These are phyloP conservation scores for Nectriaceae sp. DNA, from an alignment of 2,329 filamentous ascomycete genomes.

Conservation along the genomic window DNA sequence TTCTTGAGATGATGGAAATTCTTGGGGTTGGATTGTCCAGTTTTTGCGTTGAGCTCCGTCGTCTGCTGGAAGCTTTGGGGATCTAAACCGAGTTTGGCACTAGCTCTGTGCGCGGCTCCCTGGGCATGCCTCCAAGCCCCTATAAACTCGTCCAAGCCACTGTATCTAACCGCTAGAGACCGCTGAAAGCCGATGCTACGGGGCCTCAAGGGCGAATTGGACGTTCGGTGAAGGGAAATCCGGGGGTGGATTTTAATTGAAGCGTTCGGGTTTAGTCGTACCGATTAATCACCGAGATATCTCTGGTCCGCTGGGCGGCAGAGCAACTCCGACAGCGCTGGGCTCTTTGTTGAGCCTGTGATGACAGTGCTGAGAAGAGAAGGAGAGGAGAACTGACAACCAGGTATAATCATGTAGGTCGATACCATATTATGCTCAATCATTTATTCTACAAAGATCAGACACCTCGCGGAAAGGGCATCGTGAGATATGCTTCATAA, in stretches of 20 bases:
- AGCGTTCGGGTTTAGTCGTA: background rate
- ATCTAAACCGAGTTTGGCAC: conserved; percentile 25
- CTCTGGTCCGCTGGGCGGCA: background rate
- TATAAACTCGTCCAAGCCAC: background rate
- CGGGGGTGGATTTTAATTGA: background rate
- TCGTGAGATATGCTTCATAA: too few species aligned
- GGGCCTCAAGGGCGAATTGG: background rate
- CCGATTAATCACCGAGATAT: conserved; percentile 1
- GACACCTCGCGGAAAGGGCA: too few species aligned
- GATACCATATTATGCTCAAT: too few species aligned
- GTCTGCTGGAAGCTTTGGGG: conserved; percentile 34
- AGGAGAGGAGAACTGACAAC: too few species aligned
- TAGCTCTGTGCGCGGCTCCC: conserved; percentile 9
- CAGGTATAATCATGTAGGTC: too few species aligned
- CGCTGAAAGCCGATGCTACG: background rate
- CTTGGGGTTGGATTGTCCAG: conserved; percentile 42
- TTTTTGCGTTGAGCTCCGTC: conserved; percentile 45
- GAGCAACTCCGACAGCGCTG: too few species aligned
- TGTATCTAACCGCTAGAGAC: background rate
- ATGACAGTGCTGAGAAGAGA: too few species aligned
- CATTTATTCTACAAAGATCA: too few species aligned
- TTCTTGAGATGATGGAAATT: conserved; percentile 35
- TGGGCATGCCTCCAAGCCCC: background rate
- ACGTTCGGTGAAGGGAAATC: background rate
- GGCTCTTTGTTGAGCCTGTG: too few species aligned